phyloP scores from a whole-genome alignment of 2,329 filamentous ascomycete genomes.

The Stachybotrys echinatus region DNA sequence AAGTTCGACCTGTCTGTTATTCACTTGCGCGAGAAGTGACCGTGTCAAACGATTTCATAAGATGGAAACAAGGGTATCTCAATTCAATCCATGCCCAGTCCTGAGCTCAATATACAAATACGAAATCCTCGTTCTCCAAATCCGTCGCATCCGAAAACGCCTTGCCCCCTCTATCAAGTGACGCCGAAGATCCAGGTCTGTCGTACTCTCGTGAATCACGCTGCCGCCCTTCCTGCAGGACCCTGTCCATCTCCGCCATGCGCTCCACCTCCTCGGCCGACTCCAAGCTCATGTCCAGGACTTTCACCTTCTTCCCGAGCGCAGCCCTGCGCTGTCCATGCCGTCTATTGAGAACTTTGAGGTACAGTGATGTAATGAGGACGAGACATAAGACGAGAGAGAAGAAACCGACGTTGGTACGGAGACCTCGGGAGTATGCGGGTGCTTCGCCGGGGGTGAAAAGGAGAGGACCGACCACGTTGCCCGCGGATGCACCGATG shows the following conservation, averaged over 20 bases:
- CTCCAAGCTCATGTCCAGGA: slow-evolving; percentile 57
- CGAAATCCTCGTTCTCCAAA: slow-evolving; percentile 58
- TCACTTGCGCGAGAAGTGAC: too few species aligned
- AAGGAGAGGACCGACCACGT: slow-evolving; percentile 60
- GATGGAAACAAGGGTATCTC: too few species aligned
- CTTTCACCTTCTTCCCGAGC: slow-evolving; percentile 52
- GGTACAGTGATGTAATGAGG: slow-evolving; percentile 33
- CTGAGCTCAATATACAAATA: slow-evolving; percentile 48
- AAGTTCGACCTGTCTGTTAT: too few species aligned
- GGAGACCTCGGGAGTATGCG: slow-evolving; percentile 44
- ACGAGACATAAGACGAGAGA: slow-evolving; percentile 51
- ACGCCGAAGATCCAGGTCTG: too few species aligned
- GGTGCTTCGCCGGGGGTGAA: slow-evolving; percentile 48
- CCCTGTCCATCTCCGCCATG: slow-evolving; percentile 22
- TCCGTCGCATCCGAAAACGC: slow-evolving; percentile 49
- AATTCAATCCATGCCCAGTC: too few species aligned
- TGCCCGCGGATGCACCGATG: slow-evolving; percentile 60
- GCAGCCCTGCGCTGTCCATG: slow-evolving; percentile 49
- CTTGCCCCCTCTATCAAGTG: too few species aligned
- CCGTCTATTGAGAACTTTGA: slow-evolving; percentile 47
- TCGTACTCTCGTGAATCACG: slow-evolving; percentile 2
- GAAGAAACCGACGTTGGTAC: slow-evolving; percentile 57
- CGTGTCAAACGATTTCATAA: too few species aligned
- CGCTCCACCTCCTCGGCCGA: slow-evolving; percentile 35
- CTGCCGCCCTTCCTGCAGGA: slow-evolving; percentile 8